A percentile compares a stretch with the other conserved stretches of the same genome.
Evolutionary conservation across 768 basidiomycete genomes (phyloP).

Genomic region (Stropharia rugosoannulata): DNA sequence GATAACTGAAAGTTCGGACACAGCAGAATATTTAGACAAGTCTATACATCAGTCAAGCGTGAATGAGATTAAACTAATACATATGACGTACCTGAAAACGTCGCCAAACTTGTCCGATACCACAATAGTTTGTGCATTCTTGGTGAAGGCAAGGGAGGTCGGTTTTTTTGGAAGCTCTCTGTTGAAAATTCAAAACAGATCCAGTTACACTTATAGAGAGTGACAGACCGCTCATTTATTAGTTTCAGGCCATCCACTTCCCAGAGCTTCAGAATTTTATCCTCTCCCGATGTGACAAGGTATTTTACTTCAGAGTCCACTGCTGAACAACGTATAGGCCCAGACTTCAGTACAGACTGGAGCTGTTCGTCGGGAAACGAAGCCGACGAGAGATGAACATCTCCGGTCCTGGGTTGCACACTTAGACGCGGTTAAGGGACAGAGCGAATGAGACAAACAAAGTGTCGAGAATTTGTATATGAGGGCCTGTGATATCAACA

Average conservation of each 20-base stretch:
- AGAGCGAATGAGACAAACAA: slow-evolving; percentile 6
- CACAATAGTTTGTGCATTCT: slow-evolving; percentile 62
- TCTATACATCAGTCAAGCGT: slow-evolving; percentile 6
- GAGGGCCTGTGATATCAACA: slow-evolving; percentile 55
- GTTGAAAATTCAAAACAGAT: neutral
- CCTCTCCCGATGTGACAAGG: slow-evolving; percentile 70
- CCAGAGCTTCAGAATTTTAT: slow-evolving; percentile 83
- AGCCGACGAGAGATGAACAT: slow-evolving; percentile 44
- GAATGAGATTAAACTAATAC: neutral
- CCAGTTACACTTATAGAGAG: neutral
- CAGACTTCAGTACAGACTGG: slow-evolving; percentile 40
- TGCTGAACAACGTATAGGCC: slow-evolving; percentile 60
- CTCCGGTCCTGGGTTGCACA: slow-evolving; percentile 45
- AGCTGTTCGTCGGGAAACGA: slow-evolving; percentile 28
- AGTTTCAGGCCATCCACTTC: slow-evolving; percentile 52
- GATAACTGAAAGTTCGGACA: slow-evolving; percentile 47
- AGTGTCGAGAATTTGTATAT: slow-evolving; percentile 60
- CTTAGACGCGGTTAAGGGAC: neutral
- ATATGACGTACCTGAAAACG: slow-evolving; percentile 69
- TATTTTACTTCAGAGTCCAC: slow-evolving; percentile 43
- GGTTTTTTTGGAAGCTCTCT: slow-evolving; percentile 87
- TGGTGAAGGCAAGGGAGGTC: slow-evolving; percentile 65
- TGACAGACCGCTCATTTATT: slow-evolving; percentile 59
- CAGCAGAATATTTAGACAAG: neutral
- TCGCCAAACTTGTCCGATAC: slow-evolving; percentile 96